Base-by-base conservation (phyloP, 768 basidiomycete species). In the Amylocystis lapponica region DNA sequence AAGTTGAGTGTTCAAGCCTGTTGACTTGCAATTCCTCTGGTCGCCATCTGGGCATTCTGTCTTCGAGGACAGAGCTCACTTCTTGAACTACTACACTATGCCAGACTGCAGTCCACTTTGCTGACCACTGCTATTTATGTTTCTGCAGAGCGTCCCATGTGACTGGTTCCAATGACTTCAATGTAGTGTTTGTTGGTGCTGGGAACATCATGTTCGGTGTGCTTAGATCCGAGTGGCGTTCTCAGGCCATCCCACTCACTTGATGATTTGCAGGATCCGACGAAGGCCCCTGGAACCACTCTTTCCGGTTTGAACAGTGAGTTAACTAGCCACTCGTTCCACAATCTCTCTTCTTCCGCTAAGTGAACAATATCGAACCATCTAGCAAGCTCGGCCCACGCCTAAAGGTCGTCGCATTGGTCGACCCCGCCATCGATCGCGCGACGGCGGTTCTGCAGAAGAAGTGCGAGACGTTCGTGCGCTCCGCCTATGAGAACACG, bases 131-230 rank as follows among this genome's bases (percentile, higher is more conserved):
- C 39, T 29, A 6, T 36, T 36, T 36, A 22, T 40, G 22, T 36
- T 27, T 39, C 7, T 29, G 0, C 36, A 58, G 63, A 81, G 76
- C 59, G 61, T 66, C 43, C 65, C 66, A 51, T 71, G 76, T 80
- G 41, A 70, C 70, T 41, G 83, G 81, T 13, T 65, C 78, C 36
- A 78, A 85, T 52, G 73, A 83, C 57, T 96, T 96, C 75, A 95
- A 96, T 62, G 83, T 98, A 41, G 80, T 95, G 61, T 93, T 95
- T 65, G 72, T 98, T 53, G 94, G 94, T 39, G 94, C 94, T 21
- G 94, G 93, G 13, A 95, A 96, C 68, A 94, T 97, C 69, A 96
- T 96, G 92, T 98, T 98, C 60, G 94, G 93, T 80, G 41, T 43
- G 67, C 46, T 27, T n/a, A n/a, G n/a, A n/a, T n/a, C n/a, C n/a